Base-by-base conservation (phyloP, 225 moss, liverwort and hornwort genomes). In the Pseudisothecium myosuroides region DNA sequence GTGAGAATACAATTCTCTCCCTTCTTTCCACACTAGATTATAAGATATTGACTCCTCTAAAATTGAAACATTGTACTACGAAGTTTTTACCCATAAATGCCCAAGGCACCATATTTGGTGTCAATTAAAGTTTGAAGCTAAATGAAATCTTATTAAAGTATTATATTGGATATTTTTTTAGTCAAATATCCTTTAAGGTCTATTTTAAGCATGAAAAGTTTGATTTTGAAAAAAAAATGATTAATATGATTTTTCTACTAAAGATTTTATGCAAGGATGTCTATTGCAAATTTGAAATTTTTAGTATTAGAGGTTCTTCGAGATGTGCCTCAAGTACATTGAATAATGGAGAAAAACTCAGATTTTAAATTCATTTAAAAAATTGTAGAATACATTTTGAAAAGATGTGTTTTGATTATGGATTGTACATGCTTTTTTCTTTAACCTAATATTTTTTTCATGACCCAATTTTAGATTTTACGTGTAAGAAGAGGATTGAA, bases 381-480 rank as follows among this genome's bases (percentile, higher is more conserved):
- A 37, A 21, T n/a, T 39, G 4, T 39, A 39, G 2, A 7, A 8
- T 23, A 23, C 0, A 23, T 23, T 68, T 68, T 68, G 39, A 23
- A 0, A 68, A 13, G 1, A 4, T 11, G 0, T 39, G 7, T 22
- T n/a, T 68, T 68, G 4, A 7, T 68, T 22, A n/a, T n/a, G 1
- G 22, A 0, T 37, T n/a, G 22, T 7, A 0, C 7, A 22, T 68
- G n/a, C 23, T n/a, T 22, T n/a, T 4, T 23, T 22, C 12, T n/a
- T 68, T 23, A 21, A 23, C 4, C 22, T 37, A 0, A 68, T 13
- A 37, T n/a, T 68, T 7, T n/a, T 59, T 37, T n/a, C 3, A 7
- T 68, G 13, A 22, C 7, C 1, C 12, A 23, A 23, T n/a, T 67
- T 67, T 67, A 22, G 4, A 22, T n/a, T 67, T 68, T n/a, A n/a